Conservation (phyloP, 257 asterid species). For the Primulina huaijiensis region DNA sequence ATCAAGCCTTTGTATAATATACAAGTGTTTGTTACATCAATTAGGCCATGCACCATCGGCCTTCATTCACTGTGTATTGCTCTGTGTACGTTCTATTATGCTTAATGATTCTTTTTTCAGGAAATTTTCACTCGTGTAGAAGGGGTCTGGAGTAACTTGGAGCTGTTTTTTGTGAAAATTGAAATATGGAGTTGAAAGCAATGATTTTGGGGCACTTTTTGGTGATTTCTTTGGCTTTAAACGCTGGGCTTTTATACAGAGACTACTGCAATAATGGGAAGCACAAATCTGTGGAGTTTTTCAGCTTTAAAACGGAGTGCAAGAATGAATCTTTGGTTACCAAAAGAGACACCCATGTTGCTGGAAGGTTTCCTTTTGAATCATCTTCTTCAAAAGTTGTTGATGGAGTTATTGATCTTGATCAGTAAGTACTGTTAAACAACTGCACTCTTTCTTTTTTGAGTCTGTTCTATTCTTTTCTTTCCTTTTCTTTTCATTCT, state of each 20-base stretch:
- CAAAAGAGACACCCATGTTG: slow-evolving; percentile 31
- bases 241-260: slow-evolving; percentile 49
- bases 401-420: slow-evolving; percentile 55
- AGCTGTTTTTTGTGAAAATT: neutral
- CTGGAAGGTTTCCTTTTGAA: slow-evolving; percentile 33
- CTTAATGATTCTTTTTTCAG: slow-evolving; percentile 18
- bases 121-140: slow-evolving; percentile 13
- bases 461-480: neutral
- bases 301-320: slow-evolving; percentile 34
- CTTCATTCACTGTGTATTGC: neutral
- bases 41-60: slow-evolving; percentile 29
- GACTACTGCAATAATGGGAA: slow-evolving; percentile 41
- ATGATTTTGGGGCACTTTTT: slow-evolving; percentile 51
- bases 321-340: slow-evolving; percentile 36
- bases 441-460: neutral
- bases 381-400: slow-evolving; percentile 25
- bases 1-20: neutral
- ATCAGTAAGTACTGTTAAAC: slow-evolving; percentile 58
- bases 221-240: slow-evolving; percentile 51
- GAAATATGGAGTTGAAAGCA: slow-evolving; percentile 34
- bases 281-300: slow-evolving; percentile 32
- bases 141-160: neutral
- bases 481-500: neutral
- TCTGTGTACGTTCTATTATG: neutral
- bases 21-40: neutral